Percentiles rank a stretch among this genome's conserved stretches.
Evolutionary conservation across 2,329 filamentous ascomycete genomes (phyloP).

Genomic region (Chaetomiaceae sp.): DNA sequence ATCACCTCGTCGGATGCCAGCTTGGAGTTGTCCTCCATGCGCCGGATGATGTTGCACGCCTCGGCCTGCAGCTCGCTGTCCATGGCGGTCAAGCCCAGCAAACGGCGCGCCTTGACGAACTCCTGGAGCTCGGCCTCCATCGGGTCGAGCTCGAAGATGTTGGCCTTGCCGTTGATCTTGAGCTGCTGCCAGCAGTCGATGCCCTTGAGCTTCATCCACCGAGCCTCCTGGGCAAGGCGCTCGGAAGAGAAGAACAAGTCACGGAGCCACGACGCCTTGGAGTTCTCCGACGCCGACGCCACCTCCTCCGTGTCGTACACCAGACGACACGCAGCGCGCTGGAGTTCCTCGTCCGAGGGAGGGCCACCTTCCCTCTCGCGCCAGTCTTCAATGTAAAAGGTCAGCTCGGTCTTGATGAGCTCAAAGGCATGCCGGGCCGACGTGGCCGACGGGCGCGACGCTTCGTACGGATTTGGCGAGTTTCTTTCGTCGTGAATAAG

Average conservation of each 20-base stretch:
- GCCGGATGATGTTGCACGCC: constrained; percentile 53
- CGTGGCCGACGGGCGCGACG: constrained; percentile 40
- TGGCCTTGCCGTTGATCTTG: constrained; percentile 54
- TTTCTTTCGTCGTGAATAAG: constrained; percentile 61
- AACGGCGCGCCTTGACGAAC: constrained; percentile 46
- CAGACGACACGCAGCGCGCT: constrained; percentile 56
- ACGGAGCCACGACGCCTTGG: constrained; percentile 50
- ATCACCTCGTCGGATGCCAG: constrained; percentile 47
- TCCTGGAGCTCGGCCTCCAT: constrained; percentile 52
- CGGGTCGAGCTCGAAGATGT: constrained; percentile 53
- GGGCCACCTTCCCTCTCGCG: constrained; percentile 37
- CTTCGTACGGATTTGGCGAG: constrained; percentile 50
- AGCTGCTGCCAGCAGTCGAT: constrained; percentile 47
- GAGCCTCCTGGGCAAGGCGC: constrained; percentile 29
- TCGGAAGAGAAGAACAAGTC: constrained; percentile 53
- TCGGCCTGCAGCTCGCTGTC: constrained; percentile 57
- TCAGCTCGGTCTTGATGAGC: constrained; percentile 54
- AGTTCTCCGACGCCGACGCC: constrained; percentile 37
- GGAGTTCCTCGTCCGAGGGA: constrained; percentile 50
- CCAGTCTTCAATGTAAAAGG: constrained; percentile 47
- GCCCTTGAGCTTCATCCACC: constrained; percentile 34
- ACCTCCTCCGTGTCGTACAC: constrained; percentile 51
- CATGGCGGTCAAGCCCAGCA: constrained; percentile 56
- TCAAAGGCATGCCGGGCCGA: constrained; percentile 57
- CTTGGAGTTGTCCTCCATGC: constrained; percentile 50